Evolutionary conservation across 2,329 filamentous ascomycete species (phyloP), one percentile per base, ranked within the genome.

Genomic region (Talaromyces sp.): DNA sequence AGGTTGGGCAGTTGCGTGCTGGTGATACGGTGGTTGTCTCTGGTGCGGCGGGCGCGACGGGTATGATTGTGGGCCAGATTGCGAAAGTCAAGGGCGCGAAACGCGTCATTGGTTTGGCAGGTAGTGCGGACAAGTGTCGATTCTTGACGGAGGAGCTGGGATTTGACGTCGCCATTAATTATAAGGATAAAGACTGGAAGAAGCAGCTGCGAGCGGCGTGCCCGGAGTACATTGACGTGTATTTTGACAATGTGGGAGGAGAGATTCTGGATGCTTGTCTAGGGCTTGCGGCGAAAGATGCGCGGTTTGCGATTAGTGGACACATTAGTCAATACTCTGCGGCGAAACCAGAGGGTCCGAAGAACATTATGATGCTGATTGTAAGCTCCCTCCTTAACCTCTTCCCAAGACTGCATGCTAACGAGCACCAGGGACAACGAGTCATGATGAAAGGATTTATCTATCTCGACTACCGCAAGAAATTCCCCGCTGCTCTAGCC

Each of bases 1-100:
- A 90, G 63, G 85, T 93, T 54, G 90, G 86, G 2, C 80, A 89
- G 63, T 86, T 89, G 47, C 87, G 89, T 75, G 76, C 84, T 0
- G 90, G 90, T 4, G 89, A 93, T 68, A 87, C 89, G 3, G 90
- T 94, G 1, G 89, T 93, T 8, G 89, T 94, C 0, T 90, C 87
- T 9, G 90, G 90, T 7, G 91, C 91, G 1, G 91, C 91, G 0
- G 91, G 91, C 2, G 91, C 90, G 0, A 93, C 91, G 0, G 91
- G 91, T 1, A 89, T 85, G 72, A 86, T 93, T 1, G 90, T 87
- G 0, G 90, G 89, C 0, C 91, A 94, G 78, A 91, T 93, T 69
- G 89, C 90, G 19, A 92, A 91, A 81, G 78, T 92, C 62, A 87
- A 87, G 75, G 90, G 89, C 13, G 85, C 70, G 78, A 85, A 80